Evolutionary conservation across 108 stramenopile species (phyloP), one percentile per base, ranked within the genome.

Genomic region (Phaeodactylum tricornutum): DNA sequence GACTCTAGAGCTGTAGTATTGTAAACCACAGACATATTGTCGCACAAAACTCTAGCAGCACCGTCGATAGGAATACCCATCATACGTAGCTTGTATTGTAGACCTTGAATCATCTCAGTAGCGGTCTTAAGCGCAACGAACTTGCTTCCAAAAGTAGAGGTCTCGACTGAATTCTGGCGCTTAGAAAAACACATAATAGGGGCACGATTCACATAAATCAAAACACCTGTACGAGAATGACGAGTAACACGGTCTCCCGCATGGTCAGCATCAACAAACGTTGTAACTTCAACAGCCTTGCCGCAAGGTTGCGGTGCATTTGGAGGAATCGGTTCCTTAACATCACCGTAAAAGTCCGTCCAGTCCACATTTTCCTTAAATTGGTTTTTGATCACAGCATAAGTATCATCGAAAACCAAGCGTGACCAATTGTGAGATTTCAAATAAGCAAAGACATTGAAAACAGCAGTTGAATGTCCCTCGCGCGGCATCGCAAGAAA

Each of bases 11-110:
- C 27, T 2, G 34, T 20, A 1, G 67, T 19, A 38, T 61, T 68
- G 20, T 62, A 35, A 29, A 65, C 47, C 9, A 66, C 61, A 4
- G 65, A 62, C 54, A 38, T 54, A 31, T 71, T 75, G 29, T 81
- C 74, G 25, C 71, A 50, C 29, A 40, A 62, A 0, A 71, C 30
- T 20, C 36, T 34, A 0, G 56, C 12, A 9, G 73, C 50, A 22
- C 53, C 73, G 1, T 48, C 48, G 15, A 67, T 16, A 0, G 53
- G 57, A 0, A 71, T 55, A 19, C 74, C 74, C 74, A 75, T 71
- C 74, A 75, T 75, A 19, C 69, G 27, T 1, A 75, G 23, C 30
- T 75, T 75, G 61, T 68, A 71, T 5, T 67, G 65, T 17, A 75
- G 34, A 11, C 59, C 74, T 9, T 42, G 23, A 16, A 75, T 1